Conservation (phyloP, 495 filamentous ascomycete genomes). For the Tricharina praecox region DNA sequence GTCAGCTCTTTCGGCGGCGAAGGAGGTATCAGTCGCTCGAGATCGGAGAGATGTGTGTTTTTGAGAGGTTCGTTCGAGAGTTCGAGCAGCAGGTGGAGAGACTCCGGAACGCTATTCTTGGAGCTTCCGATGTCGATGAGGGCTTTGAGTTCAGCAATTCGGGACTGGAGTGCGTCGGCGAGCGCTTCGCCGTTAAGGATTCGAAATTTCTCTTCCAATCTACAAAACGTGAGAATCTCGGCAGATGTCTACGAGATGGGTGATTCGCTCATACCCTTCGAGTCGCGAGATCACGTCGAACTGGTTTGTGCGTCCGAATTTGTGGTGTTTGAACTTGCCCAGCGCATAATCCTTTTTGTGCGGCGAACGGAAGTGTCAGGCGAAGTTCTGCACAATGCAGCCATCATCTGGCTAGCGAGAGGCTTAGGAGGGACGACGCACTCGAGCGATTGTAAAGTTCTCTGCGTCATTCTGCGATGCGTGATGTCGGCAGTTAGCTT, state of each 20-base stretch:
- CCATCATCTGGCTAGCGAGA: too few species aligned
- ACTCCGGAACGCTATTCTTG: constrained; percentile 40
- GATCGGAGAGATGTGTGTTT: constrained; percentile 44
- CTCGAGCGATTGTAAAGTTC: constrained; percentile 33
- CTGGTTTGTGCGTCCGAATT: constrained; percentile 63
- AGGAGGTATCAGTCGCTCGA: constrained; percentile 36
- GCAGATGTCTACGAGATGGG: not conserved
- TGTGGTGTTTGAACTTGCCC: constrained; percentile 40
- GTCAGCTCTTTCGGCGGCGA: constrained; percentile 35
- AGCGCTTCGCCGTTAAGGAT: constrained; percentile 61
- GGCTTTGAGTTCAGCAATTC: constrained; percentile 34
- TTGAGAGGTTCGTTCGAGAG: constrained; percentile 67
- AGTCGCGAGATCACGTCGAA: constrained; percentile 63
- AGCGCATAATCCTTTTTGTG: constrained; percentile 35
- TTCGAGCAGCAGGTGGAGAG: constrained; percentile 59
- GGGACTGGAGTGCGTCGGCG: constrained; percentile 53
- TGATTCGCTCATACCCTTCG: constrained; percentile 34
- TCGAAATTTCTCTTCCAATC: constrained; percentile 70
- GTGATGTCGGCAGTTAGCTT: not conserved
- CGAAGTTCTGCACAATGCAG: constrained; percentile 13
- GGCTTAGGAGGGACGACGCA: constrained; percentile 27
- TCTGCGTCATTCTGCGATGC: constrained; percentile 28
- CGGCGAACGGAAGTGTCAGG: not conserved
- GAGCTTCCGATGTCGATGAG: constrained; percentile 3
- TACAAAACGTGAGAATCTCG: not conserved